phyloP scores from a whole-genome alignment of 805 yeast species.

The Ogataea nakhonphanomensis region DNA sequence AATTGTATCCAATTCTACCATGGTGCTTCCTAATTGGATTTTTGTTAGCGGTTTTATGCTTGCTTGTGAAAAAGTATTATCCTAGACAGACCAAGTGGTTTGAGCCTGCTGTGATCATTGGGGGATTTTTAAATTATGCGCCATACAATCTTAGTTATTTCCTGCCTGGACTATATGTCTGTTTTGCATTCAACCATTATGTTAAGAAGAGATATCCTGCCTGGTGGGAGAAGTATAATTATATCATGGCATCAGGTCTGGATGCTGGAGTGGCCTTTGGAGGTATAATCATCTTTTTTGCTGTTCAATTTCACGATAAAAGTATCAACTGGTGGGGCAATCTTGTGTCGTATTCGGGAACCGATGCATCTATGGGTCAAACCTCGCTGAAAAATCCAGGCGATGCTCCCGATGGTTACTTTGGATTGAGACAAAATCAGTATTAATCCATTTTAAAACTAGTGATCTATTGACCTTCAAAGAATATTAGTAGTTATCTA shows the following conservation, averaged over 20 bases:
- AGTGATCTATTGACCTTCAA: background rate
- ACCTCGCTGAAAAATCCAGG: slow-evolving; percentile 5
- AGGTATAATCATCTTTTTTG: slow-evolving; percentile 53
- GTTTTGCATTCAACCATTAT: slow-evolving; percentile 48
- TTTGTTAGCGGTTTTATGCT: slow-evolving; percentile 40
- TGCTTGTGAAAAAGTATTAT: slow-evolving; percentile 35
- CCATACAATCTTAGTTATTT: slow-evolving; percentile 74
- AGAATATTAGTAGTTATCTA: background rate
- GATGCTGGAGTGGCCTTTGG: slow-evolving; percentile 67
- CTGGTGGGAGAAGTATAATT: slow-evolving; percentile 80
- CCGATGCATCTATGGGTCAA: slow-evolving; percentile 15
- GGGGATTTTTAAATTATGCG: slow-evolving; percentile 60
- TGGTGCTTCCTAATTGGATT: slow-evolving; percentile 64
- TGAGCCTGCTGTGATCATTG: slow-evolving; percentile 58
- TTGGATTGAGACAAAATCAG: slow-evolving; percentile 7
- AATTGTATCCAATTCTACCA: slow-evolving; percentile 47
- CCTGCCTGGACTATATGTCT: slow-evolving; percentile 51
- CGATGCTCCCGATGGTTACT: slow-evolving; percentile 10
- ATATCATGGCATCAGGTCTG: slow-evolving; percentile 60
- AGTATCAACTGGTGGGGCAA: slow-evolving; percentile 67
- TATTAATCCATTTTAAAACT: background rate
- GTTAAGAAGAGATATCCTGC: slow-evolving; percentile 51
- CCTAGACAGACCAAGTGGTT: slow-evolving; percentile 22
- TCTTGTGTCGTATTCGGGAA: slow-evolving; percentile 28
- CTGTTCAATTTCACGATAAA: slow-evolving; percentile 39